Percentiles rank a stretch among this genome's conserved stretches.
phyloP scores from a whole-genome alignment of 306 rosid species.

The Cicer yamashitae region DNA sequence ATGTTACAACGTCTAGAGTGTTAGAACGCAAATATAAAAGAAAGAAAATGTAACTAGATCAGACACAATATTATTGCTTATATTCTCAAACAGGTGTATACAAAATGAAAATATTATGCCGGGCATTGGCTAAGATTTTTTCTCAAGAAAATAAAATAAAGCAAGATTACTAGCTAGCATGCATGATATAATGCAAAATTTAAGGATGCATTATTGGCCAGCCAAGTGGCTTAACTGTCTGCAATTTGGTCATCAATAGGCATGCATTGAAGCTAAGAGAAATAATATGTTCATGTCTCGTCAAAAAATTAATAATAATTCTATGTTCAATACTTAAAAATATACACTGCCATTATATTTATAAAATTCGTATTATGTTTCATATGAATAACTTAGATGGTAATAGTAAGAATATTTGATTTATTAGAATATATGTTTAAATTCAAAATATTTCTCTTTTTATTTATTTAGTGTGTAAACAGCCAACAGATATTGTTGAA shows the following conservation, averaged over 20 bases:
- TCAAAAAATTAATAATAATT: not conserved
- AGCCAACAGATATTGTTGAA: too few species aligned
- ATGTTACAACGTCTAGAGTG: not conserved
- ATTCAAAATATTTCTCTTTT: too few species aligned
- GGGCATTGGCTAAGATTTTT: conserved; percentile 16
- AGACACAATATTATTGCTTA: not conserved
- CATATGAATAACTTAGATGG: too few species aligned
- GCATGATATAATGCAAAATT: not conserved
- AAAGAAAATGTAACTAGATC: not conserved
- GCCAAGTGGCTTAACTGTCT: conserved; percentile 47
- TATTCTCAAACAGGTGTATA: conserved; percentile 20
- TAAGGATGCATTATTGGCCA: conserved; percentile 20
- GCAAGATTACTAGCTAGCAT: too few species aligned
- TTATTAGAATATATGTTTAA: too few species aligned
- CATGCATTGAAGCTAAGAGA: conserved; percentile 12
- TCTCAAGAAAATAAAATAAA: not conserved
- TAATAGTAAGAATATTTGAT: too few species aligned
- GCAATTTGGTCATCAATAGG: not conserved
- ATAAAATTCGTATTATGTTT: too few species aligned
- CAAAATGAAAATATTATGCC: conserved; percentile 31
- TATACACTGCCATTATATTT: not conserved
- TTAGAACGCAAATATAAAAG: not conserved
- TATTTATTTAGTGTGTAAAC: too few species aligned
- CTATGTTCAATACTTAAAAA: not conserved
- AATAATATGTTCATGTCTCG: not conserved